These are phyloP conservation scores for Teratosphaeria viscida DNA, from an alignment of 2,329 filamentous ascomycete genomes.

Conservation along the genomic window DNA sequence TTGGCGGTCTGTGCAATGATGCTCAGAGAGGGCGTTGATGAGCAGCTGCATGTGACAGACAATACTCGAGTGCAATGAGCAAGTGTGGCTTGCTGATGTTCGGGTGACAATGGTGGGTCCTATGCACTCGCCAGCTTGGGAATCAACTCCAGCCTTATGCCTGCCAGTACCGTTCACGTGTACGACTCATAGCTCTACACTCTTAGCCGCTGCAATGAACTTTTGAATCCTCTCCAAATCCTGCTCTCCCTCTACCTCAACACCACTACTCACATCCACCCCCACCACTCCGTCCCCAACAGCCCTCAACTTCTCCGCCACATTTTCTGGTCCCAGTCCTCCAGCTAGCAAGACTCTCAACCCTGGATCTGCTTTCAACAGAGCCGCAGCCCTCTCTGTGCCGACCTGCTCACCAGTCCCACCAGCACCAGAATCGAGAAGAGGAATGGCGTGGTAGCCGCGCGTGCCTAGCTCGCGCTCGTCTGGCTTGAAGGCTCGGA, in stretches of 20 bases:
- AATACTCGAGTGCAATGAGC: too few relatives aligned
- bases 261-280: slow-evolving; percentile 89
- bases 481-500: slow-evolving; percentile 71
- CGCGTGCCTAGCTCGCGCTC: slow-evolving; percentile 52
- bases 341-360: slow-evolving; percentile 74
- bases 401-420: slow-evolving; percentile 72
- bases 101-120: background rate
- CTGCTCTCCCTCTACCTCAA: slow-evolving; percentile 75
- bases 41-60: background rate
- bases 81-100: too few relatives aligned
- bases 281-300: slow-evolving; percentile 62
- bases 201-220: slow-evolving; percentile 69
- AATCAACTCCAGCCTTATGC: background rate
- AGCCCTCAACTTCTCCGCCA: slow-evolving; percentile 53
- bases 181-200: slow-evolving; percentile 8
- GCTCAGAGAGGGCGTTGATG: background rate
- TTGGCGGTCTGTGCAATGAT: background rate
- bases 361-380: slow-evolving; percentile 57
- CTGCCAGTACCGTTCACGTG: background rate
- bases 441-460: slow-evolving; percentile 71
- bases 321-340: slow-evolving; percentile 71
- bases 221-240: slow-evolving; percentile 67
- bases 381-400: slow-evolving; percentile 54
- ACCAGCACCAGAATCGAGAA: slow-evolving; percentile 80
- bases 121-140: background rate